Evolutionary conservation across 495 filamentous ascomycete species (phyloP), one percentile per base, ranked within the genome.

Genomic region (Hypoxylon trugodes): DNA sequence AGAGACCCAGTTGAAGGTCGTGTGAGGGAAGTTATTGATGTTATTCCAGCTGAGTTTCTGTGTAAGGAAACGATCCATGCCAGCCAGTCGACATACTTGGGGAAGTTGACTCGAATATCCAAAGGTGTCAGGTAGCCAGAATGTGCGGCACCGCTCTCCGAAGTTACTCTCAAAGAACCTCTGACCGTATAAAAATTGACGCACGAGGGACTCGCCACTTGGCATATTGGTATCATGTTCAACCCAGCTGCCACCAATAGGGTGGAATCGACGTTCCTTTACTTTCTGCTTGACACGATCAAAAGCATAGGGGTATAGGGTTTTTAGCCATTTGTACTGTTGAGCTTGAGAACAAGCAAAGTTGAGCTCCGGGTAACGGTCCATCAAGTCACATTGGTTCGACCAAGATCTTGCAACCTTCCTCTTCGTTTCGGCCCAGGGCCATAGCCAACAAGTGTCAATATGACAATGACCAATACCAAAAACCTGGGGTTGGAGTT

Each of bases 181-280:
- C 72, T 98, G 95, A 22, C 93, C 92, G 61, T 96, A 96, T 25
- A 98, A 70, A 69, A 98, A 98, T 69, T 98, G 95, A n/a, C 95
- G 86, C 46, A 94, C 87, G 18, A 98, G 82, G 4, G 94, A 96
- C 75, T 98, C 95, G 32, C 95, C 95, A 62, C 92, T 91, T 0
- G 95, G 95, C 81, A 98, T 81, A 74, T 98, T 98, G 33, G 95
- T 98, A 69, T 98, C 95, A 71, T 98, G 95, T 68, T 98, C 95
- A 13, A 98, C 95, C 95, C 95, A 98, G 74, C 93, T 97, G 36
- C 95, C 95, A 53, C 95, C 95, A 69, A 98, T 91, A 9, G 92
- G 92, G 60, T 97, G 93, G 74, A 98, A 98, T 36, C 83, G 89
- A 36, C 92, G 93, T 50, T 93, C 86, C 69, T 91, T 91, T 30